Percentiles rank a stretch among this genome's conserved stretches.
These are phyloP conservation scores for Apiospora marii DNA, from an alignment of 2,329 filamentous ascomycete species.

Conservation along the genomic window DNA sequence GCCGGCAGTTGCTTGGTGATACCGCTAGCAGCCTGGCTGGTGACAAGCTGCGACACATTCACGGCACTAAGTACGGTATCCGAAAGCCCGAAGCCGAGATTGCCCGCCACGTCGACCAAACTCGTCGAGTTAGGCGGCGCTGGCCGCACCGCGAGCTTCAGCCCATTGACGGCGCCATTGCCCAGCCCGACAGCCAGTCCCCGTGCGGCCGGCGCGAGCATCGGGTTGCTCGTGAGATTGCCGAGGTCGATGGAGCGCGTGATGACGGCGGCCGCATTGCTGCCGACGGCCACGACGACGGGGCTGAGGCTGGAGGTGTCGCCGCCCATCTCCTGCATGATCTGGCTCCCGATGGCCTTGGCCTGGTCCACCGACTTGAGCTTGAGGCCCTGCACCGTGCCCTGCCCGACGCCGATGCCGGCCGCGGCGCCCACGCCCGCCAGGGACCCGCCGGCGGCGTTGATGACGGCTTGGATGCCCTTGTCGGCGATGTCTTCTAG, in stretches of 20 bases:
- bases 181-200: slow-evolving; percentile 32
- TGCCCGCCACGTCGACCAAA: slow-evolving; percentile 29
- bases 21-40: not conserved
- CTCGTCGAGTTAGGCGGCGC: not conserved
- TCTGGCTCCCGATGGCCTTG: slow-evolving; percentile 29
- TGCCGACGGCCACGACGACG: slow-evolving; percentile 39
- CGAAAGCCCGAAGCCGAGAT: slow-evolving; percentile 34
- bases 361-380: slow-evolving; percentile 30
- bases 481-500: not conserved
- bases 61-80: slow-evolving; percentile 32
- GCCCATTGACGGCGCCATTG: slow-evolving; percentile 29
- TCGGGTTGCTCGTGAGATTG: slow-evolving; percentile 24
- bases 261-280: slow-evolving; percentile 39
- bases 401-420: slow-evolving; percentile 34
- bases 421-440: slow-evolving; percentile 30
- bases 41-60: slow-evolving; percentile 26
- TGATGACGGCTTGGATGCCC: slow-evolving; percentile 19
- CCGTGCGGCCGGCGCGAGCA: slow-evolving; percentile 28
- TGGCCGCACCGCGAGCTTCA: slow-evolving; percentile 8
- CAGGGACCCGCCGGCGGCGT: slow-evolving; percentile 21
- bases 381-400: slow-evolving; percentile 34
- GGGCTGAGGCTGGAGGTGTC: slow-evolving; percentile 40
- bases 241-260: slow-evolving; percentile 37
- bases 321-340: slow-evolving; percentile 38
- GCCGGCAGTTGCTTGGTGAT: slow-evolving; percentile 29